Base-by-base conservation (phyloP, 192 early-diverging fungal genomes). In the Backusella tarrabulga region DNA sequence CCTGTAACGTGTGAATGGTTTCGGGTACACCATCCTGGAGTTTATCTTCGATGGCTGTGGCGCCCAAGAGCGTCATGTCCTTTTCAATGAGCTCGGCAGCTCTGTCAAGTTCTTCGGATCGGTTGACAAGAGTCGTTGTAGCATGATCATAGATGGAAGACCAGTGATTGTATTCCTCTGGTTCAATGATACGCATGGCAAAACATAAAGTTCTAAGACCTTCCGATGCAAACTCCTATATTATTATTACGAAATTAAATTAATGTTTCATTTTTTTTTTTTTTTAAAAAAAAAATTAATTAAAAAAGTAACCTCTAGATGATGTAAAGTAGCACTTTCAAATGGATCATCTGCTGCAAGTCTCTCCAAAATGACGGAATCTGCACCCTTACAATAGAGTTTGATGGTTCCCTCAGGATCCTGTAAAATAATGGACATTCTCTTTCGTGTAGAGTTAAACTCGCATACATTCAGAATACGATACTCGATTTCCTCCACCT, bases 31-130 rank as follows among this genome's bases (percentile, higher is more conserved):
- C 95, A 72, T 97, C 97, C 82, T 98, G 97, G 15, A 98, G 84
- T 80, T 95, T 95, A 81, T 97, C 97, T 85, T 98, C 97, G 77
- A 98, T 98, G 1, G 97, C 97, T 0, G 97, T 98, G 6, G 95
- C 95, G 11, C 97, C 97, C 15, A 98, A 78, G 50, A 98, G 82
- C 23, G 90, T 87, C 78, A 98, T 80, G 50, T 97, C 92, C 56
- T 92, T 91, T 85, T 98, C 97, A 77, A 98, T 97, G 42, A 95
- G 71, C 81, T 98, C 97, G 5, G 95, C 95, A 17, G 92, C 96
- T 46, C 88, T 87, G 63, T 95, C 94, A 32, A 98, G 87, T 81
- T 90, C 85, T 29, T 93, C 91, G 41, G 90, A 87, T 7, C 97
- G 88, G 79, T 98, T 95, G 32, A 85, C 90, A 73, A 96, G 87